phyloP scores from a whole-genome alignment of 2,329 filamentous ascomycete species.

The Aspergillus fructus region DNA sequence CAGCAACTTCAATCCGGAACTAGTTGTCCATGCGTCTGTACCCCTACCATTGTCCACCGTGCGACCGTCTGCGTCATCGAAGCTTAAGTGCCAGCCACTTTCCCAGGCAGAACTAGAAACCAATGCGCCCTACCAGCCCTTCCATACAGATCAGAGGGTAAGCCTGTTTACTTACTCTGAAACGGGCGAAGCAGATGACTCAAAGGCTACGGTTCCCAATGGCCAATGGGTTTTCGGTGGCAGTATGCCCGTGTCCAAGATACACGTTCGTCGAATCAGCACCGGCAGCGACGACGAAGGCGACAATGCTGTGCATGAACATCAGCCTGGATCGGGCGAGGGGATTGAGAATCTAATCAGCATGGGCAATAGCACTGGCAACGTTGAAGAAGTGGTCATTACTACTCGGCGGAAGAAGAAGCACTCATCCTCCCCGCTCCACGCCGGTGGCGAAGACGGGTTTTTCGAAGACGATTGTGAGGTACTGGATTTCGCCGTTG shows the following conservation, averaged over 20 bases:
- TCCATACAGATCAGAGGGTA: constrained; percentile 86
- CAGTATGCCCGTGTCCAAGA: constrained; percentile 47
- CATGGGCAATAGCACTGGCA: constrained; percentile 53
- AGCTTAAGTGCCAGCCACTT: constrained; percentile 54
- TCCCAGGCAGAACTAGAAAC: constrained; percentile 90
- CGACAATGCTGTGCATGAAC: constrained; percentile 33
- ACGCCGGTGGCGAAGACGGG: constrained; percentile 57
- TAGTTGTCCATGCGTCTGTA: constrained; percentile 40
- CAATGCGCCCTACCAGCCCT: constrained; percentile 91
- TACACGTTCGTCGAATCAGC: constrained; percentile 47
- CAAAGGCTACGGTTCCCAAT: constrained; percentile 35
- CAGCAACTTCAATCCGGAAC: constrained; percentile 53
- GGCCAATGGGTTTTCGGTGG: constrained; percentile 56
- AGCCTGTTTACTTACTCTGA: constrained; percentile 66
- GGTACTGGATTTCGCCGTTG: constrained; percentile 78
- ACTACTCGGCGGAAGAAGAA: constrained; percentile 72
- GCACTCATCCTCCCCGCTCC: constrained; percentile 23
- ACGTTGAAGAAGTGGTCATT: constrained; percentile 76
- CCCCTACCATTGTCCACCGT: constrained; percentile 37
- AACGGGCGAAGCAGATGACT: constrained; percentile 39
- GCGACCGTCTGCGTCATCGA: constrained; percentile 43
- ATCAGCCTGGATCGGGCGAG: constrained; percentile 31
- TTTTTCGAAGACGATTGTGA: constrained; percentile 95
- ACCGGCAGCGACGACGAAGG: constrained; percentile 40
- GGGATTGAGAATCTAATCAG: constrained; percentile 52